Conservation (phyloP, 208 protist genomes). For the Leishmania tarentolae region DNA sequence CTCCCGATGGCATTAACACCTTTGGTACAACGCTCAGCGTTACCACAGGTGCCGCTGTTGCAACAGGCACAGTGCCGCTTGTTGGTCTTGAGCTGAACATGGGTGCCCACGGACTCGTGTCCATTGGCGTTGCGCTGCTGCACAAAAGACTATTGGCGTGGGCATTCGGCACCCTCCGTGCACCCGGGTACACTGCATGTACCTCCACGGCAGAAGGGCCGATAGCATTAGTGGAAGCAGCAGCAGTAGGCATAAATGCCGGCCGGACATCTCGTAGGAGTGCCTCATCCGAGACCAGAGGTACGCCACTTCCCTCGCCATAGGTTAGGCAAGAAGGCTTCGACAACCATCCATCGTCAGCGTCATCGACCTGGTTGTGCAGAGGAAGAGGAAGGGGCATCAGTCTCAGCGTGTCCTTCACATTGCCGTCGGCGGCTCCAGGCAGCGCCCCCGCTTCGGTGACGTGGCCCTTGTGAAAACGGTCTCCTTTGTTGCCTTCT, state of each 20-base stretch:
- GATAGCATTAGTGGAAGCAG: neutral
- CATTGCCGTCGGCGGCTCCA: neutral
- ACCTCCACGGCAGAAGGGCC: conserved; percentile 2
- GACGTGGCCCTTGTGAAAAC: neutral
- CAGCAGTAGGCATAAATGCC: neutral
- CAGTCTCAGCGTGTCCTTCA: conserved; percentile 2
- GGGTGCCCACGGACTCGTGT: conserved; percentile 7
- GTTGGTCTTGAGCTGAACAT: neutral
- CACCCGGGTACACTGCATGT: conserved; percentile 12
- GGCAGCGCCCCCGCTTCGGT: neutral
- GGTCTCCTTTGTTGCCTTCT: neutral
- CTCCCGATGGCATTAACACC: conserved; percentile 8
- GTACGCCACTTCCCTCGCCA: neutral
- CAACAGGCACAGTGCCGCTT: neutral
- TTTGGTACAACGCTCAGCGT: conserved; percentile 23
- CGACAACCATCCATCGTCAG: neutral
- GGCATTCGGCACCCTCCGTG: conserved; percentile 19
- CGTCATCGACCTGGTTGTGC: neutral
- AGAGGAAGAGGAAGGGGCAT: conserved; percentile 10
- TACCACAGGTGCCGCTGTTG: neutral
- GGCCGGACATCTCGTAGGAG: conserved; percentile 21
- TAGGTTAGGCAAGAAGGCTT: neutral
- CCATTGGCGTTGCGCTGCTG: neutral
- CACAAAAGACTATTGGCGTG: neutral
- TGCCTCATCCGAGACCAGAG: conserved; percentile 25